Evolutionary conservation across 441 rosid species (phyloP).

Genomic region (Gossypium armourianum): DNA sequence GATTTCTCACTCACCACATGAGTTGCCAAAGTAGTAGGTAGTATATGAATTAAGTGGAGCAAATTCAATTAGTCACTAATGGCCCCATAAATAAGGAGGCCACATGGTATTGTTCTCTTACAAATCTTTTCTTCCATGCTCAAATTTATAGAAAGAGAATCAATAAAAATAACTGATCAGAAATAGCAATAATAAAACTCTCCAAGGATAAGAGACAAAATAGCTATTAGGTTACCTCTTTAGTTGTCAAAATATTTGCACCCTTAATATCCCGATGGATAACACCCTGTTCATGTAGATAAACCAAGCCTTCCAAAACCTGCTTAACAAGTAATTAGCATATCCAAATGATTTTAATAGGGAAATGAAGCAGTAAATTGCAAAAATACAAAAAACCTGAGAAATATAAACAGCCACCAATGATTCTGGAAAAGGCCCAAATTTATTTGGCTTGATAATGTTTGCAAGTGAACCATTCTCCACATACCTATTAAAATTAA

Average conservation of each 20-base stretch:
- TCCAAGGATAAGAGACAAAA: background rate
- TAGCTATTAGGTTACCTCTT: slow-evolving; percentile 47
- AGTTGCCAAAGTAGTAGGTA: background rate
- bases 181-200: background rate
- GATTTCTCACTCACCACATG: background rate
- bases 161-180: background rate
- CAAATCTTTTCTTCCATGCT: slow-evolving; percentile 2
- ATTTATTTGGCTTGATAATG: slow-evolving; percentile 92
- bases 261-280: slow-evolving; percentile 99
- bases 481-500: slow-evolving; percentile 55
- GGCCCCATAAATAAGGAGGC: background rate
- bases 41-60: background rate
- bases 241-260: slow-evolving; percentile 91
- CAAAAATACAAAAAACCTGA: slow-evolving; percentile 50
- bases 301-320: slow-evolving; percentile 97
- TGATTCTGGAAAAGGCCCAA: slow-evolving; percentile 97
- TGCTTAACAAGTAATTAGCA: slow-evolving; percentile 26
- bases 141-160: slow-evolving; percentile 3
- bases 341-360: slow-evolving; percentile 4
- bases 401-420: slow-evolving; percentile 94
- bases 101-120: background rate
- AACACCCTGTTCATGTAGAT: slow-evolving; percentile 96
- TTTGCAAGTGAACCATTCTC: slow-evolving; percentile 99
- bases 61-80: slow-evolving; percentile 1
- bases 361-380: slow-evolving; percentile 15